Base-by-base conservation (phyloP, 345 rosid species). In the Anacardium occidentale region DNA sequence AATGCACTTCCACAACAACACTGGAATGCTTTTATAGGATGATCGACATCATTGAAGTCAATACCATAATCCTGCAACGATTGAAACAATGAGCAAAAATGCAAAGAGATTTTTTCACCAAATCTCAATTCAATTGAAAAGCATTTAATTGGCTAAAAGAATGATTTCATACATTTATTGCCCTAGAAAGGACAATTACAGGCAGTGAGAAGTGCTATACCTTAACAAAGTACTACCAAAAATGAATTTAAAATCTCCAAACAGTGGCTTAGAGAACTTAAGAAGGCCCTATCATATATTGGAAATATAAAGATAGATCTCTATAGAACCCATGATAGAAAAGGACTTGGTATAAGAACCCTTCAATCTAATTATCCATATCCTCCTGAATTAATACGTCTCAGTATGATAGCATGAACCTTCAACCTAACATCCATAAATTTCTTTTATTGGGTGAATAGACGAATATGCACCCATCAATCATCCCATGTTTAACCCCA, bases 1-100 rank as follows among this genome's bases (percentile, higher is more conserved):
- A 51, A 69, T 51, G 75, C 32, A 77, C 98, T 91, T 81, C 87
- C 89, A 51, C 98, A 94, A 45, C 73, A 51, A 58, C 97, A 94
- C 57, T 32, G 25, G 79, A 94, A 94, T 72, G 98, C 96, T 83
- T 88, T 82, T 25, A 90, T 66, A 20, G 97, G 98, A 82, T 91
- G 96, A 64, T 77, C 79, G 17, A 70, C 63, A 78, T 91, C 97
- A 34, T 37, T 62, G 61, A 89, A 93, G 79, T 91, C 98, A 66
- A 91, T 86, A 66, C 92, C 89, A 76, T 90, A 94, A 77, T 91
- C 97, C 96, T 92, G 89, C 78, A 24, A 51, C 24, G 32, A 77
- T 40, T 54, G 2, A 47, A 65, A 74, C 66, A 42, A 55, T 68
- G 63, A 51, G 63, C n/a, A 0, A 56, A 73, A 61, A 62, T 61